phyloP scores from a whole-genome alignment of 768 basidiomycete genomes.

The Phaeolepiota aurea region DNA sequence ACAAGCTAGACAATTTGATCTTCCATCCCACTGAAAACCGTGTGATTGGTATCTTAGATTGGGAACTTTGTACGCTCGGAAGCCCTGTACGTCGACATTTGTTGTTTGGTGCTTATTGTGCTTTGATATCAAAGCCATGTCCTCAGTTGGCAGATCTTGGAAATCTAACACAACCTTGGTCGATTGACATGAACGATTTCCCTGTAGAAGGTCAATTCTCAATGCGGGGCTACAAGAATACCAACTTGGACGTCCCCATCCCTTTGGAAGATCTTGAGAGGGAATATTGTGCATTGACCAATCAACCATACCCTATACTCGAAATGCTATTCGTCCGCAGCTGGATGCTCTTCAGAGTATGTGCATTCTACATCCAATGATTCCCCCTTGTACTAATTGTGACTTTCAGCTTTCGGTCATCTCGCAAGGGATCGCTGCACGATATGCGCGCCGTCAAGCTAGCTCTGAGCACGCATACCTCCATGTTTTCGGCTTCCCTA shows the following conservation, averaged over 20 bases:
- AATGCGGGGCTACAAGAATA: constrained; percentile 59
- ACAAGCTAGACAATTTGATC: constrained; percentile 94
- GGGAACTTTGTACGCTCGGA: constrained; percentile 95
- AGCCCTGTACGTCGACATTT: constrained; percentile 54
- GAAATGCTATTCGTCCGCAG: constrained; percentile 78
- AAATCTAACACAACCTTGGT: constrained; percentile 85
- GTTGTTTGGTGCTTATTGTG: constrained; percentile 1
- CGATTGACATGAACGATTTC: constrained; percentile 36
- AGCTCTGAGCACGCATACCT: constrained; percentile 70
- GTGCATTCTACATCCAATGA: constrained; percentile 10
- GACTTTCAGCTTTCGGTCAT: constrained; percentile 62
- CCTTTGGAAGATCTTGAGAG: constrained; percentile 66
- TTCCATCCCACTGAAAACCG: constrained; percentile 89
- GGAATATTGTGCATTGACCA: constrained; percentile 67
- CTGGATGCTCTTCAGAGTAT: constrained; percentile 79
- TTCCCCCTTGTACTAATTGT: constrained; percentile 1
- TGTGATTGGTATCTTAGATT: constrained; percentile 94
- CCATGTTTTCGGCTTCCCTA: constrained; percentile 39
- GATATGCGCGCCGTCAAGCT: constrained; percentile 78
- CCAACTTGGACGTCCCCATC: constrained; percentile 47
- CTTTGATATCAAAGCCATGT: constrained; percentile 2
- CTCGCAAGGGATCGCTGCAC: constrained; percentile 84
- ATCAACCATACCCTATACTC: constrained; percentile 63
- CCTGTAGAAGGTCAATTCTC: constrained; percentile 15
- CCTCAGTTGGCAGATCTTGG: constrained; percentile 77